Conservation (phyloP, 441 rosid species). For the Syzygium syzygioides region DNA sequence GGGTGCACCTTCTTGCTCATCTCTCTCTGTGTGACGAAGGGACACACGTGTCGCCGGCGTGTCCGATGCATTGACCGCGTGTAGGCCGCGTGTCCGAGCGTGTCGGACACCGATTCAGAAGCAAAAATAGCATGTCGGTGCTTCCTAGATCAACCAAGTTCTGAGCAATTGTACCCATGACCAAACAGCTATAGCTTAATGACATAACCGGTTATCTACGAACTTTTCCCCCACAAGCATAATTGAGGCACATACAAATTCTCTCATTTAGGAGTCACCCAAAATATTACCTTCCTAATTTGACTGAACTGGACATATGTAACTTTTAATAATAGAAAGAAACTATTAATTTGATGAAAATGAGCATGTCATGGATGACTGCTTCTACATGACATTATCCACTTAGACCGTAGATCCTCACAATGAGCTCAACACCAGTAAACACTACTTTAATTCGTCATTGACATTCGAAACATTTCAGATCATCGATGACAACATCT, state of each 20-base stretch:
- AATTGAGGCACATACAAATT: no score
- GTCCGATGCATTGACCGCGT: no score
- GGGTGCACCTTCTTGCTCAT: no score
- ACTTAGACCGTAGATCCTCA: not conserved
- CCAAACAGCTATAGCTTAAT: no score
- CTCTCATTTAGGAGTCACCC: not conserved
- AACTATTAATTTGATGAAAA: not conserved
- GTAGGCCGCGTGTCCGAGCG: no score
- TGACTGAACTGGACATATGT: not conserved
- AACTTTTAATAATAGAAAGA: not conserved
- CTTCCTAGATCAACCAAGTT: not conserved
- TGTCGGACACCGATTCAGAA: no score
- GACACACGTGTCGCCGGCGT: no score
- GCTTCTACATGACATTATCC: not conserved
- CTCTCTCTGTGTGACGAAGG: no score
- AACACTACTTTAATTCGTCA: not conserved
- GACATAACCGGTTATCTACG: no score
- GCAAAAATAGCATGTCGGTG: no score
- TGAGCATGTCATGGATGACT: not conserved
- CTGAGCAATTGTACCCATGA: not conserved
- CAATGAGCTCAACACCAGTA: not conserved
- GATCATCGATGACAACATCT: not conserved
- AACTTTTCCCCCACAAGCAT: no score
- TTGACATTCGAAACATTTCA: not conserved
- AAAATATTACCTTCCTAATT: not conserved